Evolutionary conservation across 345 rosid genomes (phyloP).

Genomic region (Citrus maxima): DNA sequence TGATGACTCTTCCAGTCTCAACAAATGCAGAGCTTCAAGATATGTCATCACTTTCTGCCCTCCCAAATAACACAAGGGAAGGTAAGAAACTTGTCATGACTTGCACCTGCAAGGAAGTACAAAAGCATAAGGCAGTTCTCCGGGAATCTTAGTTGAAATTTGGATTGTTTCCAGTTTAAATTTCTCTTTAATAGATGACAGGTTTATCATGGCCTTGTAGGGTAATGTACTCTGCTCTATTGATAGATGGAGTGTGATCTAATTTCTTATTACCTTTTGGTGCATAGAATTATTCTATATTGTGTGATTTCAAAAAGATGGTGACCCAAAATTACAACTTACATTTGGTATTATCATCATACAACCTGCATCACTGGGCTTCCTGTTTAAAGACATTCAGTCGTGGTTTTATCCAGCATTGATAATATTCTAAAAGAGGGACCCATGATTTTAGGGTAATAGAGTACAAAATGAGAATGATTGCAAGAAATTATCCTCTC

Average conservation of each 20-base stretch:
- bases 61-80: slow-evolving; percentile 34
- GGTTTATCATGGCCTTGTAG: not conserved
- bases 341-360: too few species aligned
- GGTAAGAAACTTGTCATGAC: not conserved
- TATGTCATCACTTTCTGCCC: slow-evolving; percentile 94
- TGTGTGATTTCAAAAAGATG: not conserved
- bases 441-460: too few species aligned
- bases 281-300: not conserved
- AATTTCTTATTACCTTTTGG: not conserved
- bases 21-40: slow-evolving; percentile 83
- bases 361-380: too few species aligned
- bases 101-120: not conserved
- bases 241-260: not conserved
- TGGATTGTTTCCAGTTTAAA: not conserved
- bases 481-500: not conserved
- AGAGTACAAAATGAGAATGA: too few species aligned
- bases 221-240: not conserved
- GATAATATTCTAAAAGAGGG: too few species aligned
- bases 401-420: too few species aligned
- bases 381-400: too few species aligned
- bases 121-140: not conserved
- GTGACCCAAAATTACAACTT: too few species aligned
- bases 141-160: not conserved
- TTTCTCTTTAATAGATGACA: slow-evolving; percentile 3
- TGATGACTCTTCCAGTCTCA: slow-evolving; percentile 85